Percentiles rank a stretch among this genome's conserved stretches.
Conservation (phyloP, 306 rosid genomes). For the Hippophae rhamnoides region DNA sequence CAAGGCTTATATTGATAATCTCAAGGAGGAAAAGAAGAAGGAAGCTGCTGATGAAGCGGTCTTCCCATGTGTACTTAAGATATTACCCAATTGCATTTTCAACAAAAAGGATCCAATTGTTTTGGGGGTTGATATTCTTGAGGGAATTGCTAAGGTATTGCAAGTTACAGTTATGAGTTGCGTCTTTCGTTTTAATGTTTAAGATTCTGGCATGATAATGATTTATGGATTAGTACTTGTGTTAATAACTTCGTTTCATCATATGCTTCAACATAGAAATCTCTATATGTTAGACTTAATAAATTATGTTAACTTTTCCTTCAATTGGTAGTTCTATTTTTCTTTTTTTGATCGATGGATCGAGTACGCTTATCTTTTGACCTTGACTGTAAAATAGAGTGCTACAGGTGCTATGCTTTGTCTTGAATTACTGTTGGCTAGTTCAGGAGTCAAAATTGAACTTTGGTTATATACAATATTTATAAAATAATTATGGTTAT, state of each 20-base stretch:
- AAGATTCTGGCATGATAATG: not conserved
- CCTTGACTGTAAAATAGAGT: too few relatives aligned
- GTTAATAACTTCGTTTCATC: too few relatives aligned
- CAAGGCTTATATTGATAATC: constrained; percentile 77
- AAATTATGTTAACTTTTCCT: too few relatives aligned
- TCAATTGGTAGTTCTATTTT: too few relatives aligned
- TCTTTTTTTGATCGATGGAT: too few relatives aligned
- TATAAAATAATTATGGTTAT: not conserved
- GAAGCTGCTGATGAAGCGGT: constrained; percentile 93
- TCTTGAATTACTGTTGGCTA: not conserved
- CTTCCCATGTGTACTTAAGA: constrained; percentile 75
- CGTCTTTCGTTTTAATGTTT: not conserved
- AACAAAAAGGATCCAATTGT: constrained; percentile 96
- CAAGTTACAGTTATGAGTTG: constrained; percentile 3
- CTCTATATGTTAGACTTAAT: too few relatives aligned
- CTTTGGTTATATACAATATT: not conserved
- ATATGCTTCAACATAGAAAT: too few relatives aligned
- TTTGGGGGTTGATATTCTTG: constrained; percentile 88
- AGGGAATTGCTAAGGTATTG: constrained; percentile 81
- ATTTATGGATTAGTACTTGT: too few relatives aligned
- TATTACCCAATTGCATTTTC: constrained; percentile 77
- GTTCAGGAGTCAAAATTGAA: not conserved
- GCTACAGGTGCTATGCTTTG: too few relatives aligned
- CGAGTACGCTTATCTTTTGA: too few relatives aligned
- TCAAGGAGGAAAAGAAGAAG: constrained; percentile 89